Conservation (phyloP, 768 basidiomycete species). For the Boletus vinaceobasis region DNA sequence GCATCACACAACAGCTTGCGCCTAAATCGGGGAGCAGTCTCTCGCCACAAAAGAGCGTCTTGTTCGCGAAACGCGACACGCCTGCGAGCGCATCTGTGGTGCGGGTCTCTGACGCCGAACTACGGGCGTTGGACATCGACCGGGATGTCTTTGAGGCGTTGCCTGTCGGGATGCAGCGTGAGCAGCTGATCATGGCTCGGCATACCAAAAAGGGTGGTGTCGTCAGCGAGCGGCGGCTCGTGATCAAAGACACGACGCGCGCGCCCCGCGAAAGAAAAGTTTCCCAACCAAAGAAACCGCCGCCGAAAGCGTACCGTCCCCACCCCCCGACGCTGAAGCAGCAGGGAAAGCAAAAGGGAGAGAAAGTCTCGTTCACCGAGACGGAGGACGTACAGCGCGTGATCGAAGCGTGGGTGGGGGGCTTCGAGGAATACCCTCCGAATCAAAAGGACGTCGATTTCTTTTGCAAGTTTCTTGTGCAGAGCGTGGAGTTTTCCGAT, state of each 20-base stretch:
- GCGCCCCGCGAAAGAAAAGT: slow-evolving; percentile 29
- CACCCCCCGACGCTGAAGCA: slow-evolving; percentile 53
- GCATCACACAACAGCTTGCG: slow-evolving; percentile 62
- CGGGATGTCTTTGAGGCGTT: slow-evolving; percentile 63
- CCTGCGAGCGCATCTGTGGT: slow-evolving; percentile 30
- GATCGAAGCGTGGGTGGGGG: slow-evolving; percentile 73
- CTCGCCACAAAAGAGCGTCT: slow-evolving; percentile 35
- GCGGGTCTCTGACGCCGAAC: slow-evolving; percentile 52
- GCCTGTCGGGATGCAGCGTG: slow-evolving; percentile 65
- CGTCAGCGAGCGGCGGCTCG: slow-evolving; percentile 40
- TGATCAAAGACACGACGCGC: slow-evolving; percentile 43
- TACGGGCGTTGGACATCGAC: slow-evolving; percentile 68
- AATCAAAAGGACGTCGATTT: slow-evolving; percentile 71
- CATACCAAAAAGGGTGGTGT: slow-evolving; percentile 41
- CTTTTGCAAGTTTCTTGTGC: slow-evolving; percentile 69
- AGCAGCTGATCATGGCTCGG: slow-evolving; percentile 64
- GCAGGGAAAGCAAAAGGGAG: slow-evolving; percentile 47
- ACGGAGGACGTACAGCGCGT: slow-evolving; percentile 69
- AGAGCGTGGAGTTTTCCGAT: slow-evolving; percentile 64
- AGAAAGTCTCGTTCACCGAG: slow-evolving; percentile 58
- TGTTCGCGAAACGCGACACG: slow-evolving; percentile 37
- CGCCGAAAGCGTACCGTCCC: slow-evolving; percentile 53
- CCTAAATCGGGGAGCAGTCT: slow-evolving; percentile 46
- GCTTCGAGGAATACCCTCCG: slow-evolving; percentile 59
- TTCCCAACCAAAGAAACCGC: slow-evolving; percentile 44